Percentiles rank a stretch among this genome's conserved stretches.
phyloP scores from a whole-genome alignment of 106 monocot genomes.

The Dioscorea alata region DNA sequence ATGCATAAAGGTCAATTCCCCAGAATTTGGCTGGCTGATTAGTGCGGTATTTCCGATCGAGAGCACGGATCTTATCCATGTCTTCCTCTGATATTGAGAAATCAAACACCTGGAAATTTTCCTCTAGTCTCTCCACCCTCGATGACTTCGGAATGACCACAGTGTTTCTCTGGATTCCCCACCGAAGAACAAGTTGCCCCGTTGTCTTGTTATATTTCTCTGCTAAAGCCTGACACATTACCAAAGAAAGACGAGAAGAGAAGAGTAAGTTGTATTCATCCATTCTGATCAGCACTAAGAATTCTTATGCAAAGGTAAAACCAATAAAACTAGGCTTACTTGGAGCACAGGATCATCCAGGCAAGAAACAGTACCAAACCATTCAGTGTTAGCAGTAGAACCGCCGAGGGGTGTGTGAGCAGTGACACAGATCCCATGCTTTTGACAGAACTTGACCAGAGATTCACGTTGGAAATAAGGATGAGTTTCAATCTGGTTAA shows the following conservation, averaged over 20 bases:
- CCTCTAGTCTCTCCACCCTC: conserved; percentile 59
- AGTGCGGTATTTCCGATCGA: conserved; percentile 76
- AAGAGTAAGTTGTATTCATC: no score
- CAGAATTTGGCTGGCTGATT: conserved; percentile 90
- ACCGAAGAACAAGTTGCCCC: conserved; percentile 72
- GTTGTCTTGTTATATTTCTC: conserved; percentile 77
- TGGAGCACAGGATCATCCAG: conserved; percentile 75
- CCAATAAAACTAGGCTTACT: conserved; percentile 24
- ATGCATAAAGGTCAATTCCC: conserved; percentile 94
- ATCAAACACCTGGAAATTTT: conserved; percentile 77
- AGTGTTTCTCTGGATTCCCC: conserved; percentile 86
- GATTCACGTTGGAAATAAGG: conserved; percentile 96
- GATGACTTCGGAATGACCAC: conserved; percentile 85
- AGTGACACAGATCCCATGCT: conserved; percentile 80
- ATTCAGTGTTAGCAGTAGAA: conserved; percentile 74
- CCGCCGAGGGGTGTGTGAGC: conserved; percentile 96
- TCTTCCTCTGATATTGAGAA: conserved; percentile 83
- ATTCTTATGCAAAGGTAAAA: no score
- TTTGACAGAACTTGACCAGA: conserved; percentile 97
- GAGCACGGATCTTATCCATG: conserved; percentile 61
- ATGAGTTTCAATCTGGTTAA: conserved; percentile 94
- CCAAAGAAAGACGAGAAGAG: background rate
- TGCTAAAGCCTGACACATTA: conserved; percentile 46
- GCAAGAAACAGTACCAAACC: conserved; percentile 82
- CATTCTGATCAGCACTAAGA: no score